Evolutionary conservation across 2,329 filamentous ascomycete genomes (phyloP).

Genomic region (Bipolaris victoriae): DNA sequence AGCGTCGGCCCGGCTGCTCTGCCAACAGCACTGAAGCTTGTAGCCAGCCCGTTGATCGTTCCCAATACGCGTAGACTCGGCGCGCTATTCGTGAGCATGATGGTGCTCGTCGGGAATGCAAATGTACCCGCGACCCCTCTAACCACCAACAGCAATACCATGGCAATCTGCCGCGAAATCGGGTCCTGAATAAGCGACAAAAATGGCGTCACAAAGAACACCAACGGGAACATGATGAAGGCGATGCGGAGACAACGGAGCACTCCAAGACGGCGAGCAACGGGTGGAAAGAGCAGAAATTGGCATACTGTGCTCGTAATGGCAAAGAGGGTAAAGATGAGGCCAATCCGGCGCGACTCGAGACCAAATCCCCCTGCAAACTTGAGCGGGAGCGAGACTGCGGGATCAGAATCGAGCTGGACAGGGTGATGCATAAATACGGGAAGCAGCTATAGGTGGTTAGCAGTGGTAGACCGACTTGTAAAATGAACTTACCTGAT

Average conservation of each 20-base stretch:
- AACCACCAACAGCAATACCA: slow-evolving; percentile 71
- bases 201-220: slow-evolving; percentile 85
- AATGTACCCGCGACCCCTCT: slow-evolving; percentile 81
- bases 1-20: slow-evolving; percentile 78
- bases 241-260: slow-evolving; percentile 74
- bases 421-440: slow-evolving; percentile 83
- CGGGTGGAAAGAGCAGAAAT: slow-evolving; percentile 80
- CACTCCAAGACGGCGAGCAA: slow-evolving; percentile 76
- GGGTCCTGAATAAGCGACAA: slow-evolving; percentile 66
- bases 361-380: slow-evolving; percentile 83
- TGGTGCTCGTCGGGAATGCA: slow-evolving; percentile 87
- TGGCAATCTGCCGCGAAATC: slow-evolving; percentile 61
- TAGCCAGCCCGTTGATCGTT: slow-evolving; percentile 89
- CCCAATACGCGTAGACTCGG: slow-evolving; percentile 76
- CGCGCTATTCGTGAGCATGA: slow-evolving; percentile 88
- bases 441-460: slow-evolving; percentile 64
- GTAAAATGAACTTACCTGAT: slow-evolving; percentile 60
- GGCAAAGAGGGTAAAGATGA: slow-evolving; percentile 84
- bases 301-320: slow-evolving; percentile 80
- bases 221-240: slow-evolving; percentile 70
- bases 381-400: slow-evolving; percentile 73
- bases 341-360: slow-evolving; percentile 75
- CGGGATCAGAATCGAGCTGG: slow-evolving; percentile 59
- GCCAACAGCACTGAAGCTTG: slow-evolving; percentile 79
- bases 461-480: slow-evolving; percentile 1